These are phyloP conservation scores for Aegilops longissima DNA, from an alignment of 176 grass and related monocot genomes.

Conservation along the genomic window DNA sequence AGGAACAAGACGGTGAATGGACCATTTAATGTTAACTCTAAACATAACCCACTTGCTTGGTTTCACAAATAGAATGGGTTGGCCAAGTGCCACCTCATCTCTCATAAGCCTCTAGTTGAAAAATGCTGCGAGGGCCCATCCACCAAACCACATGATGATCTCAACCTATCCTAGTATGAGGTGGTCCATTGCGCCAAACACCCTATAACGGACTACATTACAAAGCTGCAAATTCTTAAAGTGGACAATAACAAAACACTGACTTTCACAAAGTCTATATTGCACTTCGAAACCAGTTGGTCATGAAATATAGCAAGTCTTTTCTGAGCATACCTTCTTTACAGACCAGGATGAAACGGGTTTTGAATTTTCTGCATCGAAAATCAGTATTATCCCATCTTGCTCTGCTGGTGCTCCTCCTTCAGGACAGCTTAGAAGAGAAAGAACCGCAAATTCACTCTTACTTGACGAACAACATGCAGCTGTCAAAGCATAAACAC, in stretches of 20 bases:
- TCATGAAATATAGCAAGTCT: background rate
- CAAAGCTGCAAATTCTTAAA: background rate
- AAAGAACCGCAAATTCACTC: slow-evolving; percentile 67
- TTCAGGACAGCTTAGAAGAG: slow-evolving; percentile 42
- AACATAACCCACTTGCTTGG: background rate
- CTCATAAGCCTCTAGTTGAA: background rate
- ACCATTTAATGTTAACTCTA: background rate
- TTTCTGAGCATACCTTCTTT: slow-evolving; percentile 58
- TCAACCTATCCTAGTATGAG: background rate
- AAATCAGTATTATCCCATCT: slow-evolving; percentile 78
- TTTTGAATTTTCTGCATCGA: slow-evolving; percentile 61
- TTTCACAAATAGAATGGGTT: background rate
- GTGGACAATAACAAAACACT: background rate
- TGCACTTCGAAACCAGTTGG: background rate
- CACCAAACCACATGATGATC: background rate
- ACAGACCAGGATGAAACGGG: slow-evolving; percentile 71
- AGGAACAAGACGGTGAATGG: background rate
- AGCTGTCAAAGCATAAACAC: slow-evolving; percentile 42
- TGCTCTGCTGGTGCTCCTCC: slow-evolving; percentile 32
- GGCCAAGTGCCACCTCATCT: background rate
- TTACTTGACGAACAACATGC: slow-evolving; percentile 54
- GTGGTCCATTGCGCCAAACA: background rate
- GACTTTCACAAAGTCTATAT: background rate
- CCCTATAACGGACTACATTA: background rate
- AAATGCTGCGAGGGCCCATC: background rate